phyloP scores from a whole-genome alignment of 495 filamentous ascomycete genomes.

The Annulohypoxylon stygium region DNA sequence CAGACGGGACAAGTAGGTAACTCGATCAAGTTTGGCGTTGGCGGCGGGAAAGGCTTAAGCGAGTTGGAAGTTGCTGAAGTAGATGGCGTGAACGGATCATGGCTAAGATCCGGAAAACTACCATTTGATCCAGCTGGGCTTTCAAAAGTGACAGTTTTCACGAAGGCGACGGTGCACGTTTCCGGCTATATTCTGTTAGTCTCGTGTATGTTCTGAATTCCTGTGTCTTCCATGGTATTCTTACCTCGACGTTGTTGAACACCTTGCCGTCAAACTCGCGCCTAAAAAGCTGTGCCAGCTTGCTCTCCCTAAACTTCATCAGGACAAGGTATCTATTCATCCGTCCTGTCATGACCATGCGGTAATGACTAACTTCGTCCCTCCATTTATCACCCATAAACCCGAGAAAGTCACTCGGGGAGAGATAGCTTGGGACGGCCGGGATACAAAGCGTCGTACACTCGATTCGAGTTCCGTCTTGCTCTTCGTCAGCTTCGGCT shows the following conservation, averaged over 20 bases:
- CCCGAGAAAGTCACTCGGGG: conserved; percentile 89
- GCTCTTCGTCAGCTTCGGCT: conserved; percentile 50
- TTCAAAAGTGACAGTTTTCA: conserved; percentile 84
- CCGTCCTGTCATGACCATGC: conserved; percentile 91
- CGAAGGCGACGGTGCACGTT: conserved; percentile 94
- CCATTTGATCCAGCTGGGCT: conserved; percentile 57
- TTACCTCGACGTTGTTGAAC: conserved; percentile 93
- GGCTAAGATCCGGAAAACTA: conserved; percentile 69
- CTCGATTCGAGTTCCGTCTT: conserved; percentile 65
- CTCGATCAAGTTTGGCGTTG: conserved; percentile 89
- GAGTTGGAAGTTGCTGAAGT: conserved; percentile 64
- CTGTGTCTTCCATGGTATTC: conserved; percentile 40
- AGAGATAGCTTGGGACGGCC: conserved; percentile 93
- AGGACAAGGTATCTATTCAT: conserved; percentile 96
- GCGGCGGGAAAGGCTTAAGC: conserved; percentile 88
- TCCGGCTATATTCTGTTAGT: conserved; percentile 75
- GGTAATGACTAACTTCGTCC: conserved; percentile 90
- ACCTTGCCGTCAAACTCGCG: conserved; percentile 93
- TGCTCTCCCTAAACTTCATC: conserved; percentile 89
- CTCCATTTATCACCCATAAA: conserved; percentile 92
- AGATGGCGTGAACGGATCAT: conserved; percentile 75
- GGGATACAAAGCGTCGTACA: conserved; percentile 94
- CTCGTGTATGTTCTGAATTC: neutral
- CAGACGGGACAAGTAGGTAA: conserved; percentile 97
- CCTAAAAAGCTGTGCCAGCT: conserved; percentile 82